Base-by-base conservation (phyloP, 1,284 basidiomycete species). In the Moniliella sp. region DNA sequence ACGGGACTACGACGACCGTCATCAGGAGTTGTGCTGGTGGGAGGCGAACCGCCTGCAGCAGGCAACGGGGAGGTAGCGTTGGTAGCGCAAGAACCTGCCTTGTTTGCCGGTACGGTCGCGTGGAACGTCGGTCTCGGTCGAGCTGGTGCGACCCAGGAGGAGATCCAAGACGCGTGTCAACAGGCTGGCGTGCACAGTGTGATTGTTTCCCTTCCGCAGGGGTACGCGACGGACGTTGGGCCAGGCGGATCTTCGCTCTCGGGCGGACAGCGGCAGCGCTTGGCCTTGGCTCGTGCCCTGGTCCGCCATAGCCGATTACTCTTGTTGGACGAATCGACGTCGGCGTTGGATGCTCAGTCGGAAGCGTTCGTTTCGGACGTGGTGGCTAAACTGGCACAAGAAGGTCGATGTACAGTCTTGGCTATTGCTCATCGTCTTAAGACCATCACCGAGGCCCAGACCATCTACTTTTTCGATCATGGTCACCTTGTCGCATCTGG, bases 131-230 rank as follows among this genome's bases (percentile, higher is more conserved):
- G 75, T 15, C 78, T 88, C 42, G 84, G 86, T 44, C n/a, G n/a
- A n/a, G 31, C 31, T 15, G 12, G 31, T 5, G 18, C 19, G 9
- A 16, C 15, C 10, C 21, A 18, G 3, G 67, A 67, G 33, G 64
- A 86, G 15, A 72, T 91, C 62, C 74, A 78, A 61, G 75, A 82
- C 37, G 84, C 84, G 0, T 83, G 79, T 45, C 65, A 81, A 61
- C 79, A 80, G 55, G 75, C 84, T n/a, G 91, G 91, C 48, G 84
- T 83, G 1, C 78, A 91, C 49, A 75, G 75, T 1, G 91, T 91
- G 62, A 76, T 93, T 48, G 65, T 66, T 35, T 79, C 79, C 50
- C 66, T 88, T 1, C 83, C 84, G 0, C 61, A 75, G 2, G 78
- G 78, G 1, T 91, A 91, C 57, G 75, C 86, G 33, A 93, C 86